Evolutionary conservation across 2,329 filamentous ascomycete species (phyloP), one percentile per base, ranked within the genome.

Genomic region (Colletotrichum eleusines): DNA sequence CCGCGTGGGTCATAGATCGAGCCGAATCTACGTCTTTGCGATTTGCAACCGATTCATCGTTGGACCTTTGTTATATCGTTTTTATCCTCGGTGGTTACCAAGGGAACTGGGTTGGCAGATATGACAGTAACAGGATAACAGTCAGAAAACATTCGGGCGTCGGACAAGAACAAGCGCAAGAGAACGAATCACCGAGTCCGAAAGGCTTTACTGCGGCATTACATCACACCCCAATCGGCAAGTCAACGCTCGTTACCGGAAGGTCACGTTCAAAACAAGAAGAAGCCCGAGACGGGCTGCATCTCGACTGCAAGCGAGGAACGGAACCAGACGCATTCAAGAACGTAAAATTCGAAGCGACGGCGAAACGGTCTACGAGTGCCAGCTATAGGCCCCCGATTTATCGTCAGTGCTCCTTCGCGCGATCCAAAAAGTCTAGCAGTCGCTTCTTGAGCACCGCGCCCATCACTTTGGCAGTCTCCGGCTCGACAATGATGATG

Each of bases 371-470:
- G 12, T 5, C 8, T 8, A 40, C 7, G 14, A 38, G 3, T 28
- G 38, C 16, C 23, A 28, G 14, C 9, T 9, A n/a, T 16, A n/a
- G 9, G n/a, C n/a, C 3, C n/a, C n/a, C 5, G n/a, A 7, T 28
- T 3, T 7, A 46, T 46, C 26, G 26, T 54, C 46, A 33, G 40
- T 51, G 35, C 8, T 28, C 48, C 38, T 69, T 69, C 7, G 16
- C 54, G n/a, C 69, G 58, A 40, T 71, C 64, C 16, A 65, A 11
- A 38, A 54, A 65, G 66, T 64, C 66, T 0, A 72, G 33, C 55
- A 89, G 72, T 63, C 87, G 78, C 80, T 89, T 90, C 82, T 89
- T 90, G 68, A 89, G 86, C 35, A 88, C 81, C 0, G 89, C 84
- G 0, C 88, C 87, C 3, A 87, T 77, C 57, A 88, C 76, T 72